Conservation (phyloP, 345 rosid species). For the Xanthoceras sorbifolium region DNA sequence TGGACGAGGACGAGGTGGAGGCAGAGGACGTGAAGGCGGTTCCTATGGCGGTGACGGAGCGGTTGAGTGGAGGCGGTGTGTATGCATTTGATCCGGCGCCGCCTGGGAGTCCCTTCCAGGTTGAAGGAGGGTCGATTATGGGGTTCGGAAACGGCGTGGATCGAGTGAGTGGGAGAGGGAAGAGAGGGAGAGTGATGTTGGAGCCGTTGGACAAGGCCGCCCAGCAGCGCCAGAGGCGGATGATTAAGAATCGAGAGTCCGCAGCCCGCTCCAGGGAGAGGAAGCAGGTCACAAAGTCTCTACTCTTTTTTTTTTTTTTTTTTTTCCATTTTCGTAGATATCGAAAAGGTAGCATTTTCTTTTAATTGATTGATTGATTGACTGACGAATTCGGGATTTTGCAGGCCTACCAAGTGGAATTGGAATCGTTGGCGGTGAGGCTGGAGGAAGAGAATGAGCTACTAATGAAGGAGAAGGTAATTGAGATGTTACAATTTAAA, state of each 20-base stretch:
- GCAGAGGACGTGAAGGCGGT: conserved; percentile 31
- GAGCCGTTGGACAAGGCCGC: conserved; percentile 85
- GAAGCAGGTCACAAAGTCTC: conserved; percentile 57
- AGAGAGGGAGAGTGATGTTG: conserved; percentile 67
- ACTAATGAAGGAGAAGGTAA: conserved; percentile 74
- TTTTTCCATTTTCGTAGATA: not conserved
- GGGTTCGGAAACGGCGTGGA: conserved; percentile 55
- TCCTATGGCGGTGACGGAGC: conserved; percentile 22
- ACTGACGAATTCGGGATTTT: not conserved
- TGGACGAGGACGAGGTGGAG: conserved; percentile 29
- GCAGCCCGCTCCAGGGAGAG: conserved; percentile 97
- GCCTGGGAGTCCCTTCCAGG: conserved; percentile 46
- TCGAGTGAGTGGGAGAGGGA: conserved; percentile 49
- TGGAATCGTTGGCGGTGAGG: conserved; percentile 71
- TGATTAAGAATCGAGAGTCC: conserved; percentile 97
- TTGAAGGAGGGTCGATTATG: conserved; percentile 57
- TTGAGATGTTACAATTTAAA: not conserved
- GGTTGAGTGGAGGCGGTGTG: conserved; percentile 54
- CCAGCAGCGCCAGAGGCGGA: conserved; percentile 92
- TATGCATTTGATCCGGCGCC: conserved; percentile 51
- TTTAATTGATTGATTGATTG: conserved; percentile 2
- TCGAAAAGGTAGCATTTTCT: not conserved
- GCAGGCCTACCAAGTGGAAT: conserved; percentile 88
- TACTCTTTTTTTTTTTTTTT: not conserved
- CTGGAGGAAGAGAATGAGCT: conserved; percentile 77